Evolutionary conservation across 192 early-diverging fungal species (phyloP), one percentile per base, ranked within the genome.

Genomic region (Coemansia sp.): DNA sequence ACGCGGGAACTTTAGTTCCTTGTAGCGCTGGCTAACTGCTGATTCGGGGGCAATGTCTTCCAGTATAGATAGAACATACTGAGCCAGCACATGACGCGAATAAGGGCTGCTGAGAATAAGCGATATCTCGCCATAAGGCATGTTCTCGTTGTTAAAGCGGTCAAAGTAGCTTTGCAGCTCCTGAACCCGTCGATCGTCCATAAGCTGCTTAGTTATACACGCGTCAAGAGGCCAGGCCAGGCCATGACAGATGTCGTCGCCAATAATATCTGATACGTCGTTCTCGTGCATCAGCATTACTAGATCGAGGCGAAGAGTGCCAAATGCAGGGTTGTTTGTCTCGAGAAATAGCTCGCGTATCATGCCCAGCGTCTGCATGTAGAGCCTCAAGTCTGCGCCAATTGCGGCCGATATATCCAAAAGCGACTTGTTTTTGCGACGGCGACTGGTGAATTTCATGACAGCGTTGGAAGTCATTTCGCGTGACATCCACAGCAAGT

Each of bases 31-130:
- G 64, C 67, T 67, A 61, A 63, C 58, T 28, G 68, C 68, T 2
- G 64, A 42, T 37, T 64, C 66, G 5, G 68, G 58, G 1, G 76
- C 71, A 42, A 71, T 71, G 14, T 67, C 65, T 38, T 70, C 63
- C 31, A 79, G 42, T 7, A 74, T 67, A 12, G 60, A 46, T 14
- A 79, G 54, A 14, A 79, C 65, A 42, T 70, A 57, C 54, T 65
- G 70, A 4, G 71, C 71, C 23, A 74, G 40, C 1, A 79, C 50
- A 47, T 79, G 71, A 4, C 71, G 76, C 9, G 62, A 44, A 42
- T 74, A 79, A 12, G 76, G 76, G 51, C 61, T 74, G 71, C 68
- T 67, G 20, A 79, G 60, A 1, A 79, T 74, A 21, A 79, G 64
- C 8, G 67, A 63, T n/a, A 79, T 79, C 21, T 79, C 76, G 48